Evolutionary conservation across 2,329 filamentous ascomycete genomes (phyloP), one percentile per base, ranked within the genome.

Genomic region (Purpureocillium lavendulum): DNA sequence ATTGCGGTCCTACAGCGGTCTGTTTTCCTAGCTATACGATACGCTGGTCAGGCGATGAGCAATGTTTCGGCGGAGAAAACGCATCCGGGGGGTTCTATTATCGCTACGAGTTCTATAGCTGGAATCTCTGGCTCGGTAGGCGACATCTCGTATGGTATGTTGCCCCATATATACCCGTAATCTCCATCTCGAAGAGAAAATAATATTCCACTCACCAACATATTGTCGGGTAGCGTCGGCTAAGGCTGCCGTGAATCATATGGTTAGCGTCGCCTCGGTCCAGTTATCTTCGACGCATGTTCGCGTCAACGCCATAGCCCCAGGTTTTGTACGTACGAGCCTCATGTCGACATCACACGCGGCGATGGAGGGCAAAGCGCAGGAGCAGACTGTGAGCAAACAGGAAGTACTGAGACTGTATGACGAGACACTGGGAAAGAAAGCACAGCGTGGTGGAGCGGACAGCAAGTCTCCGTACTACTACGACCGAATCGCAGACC

Each of bases 21-120:
- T 1, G 36, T 44, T 8, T 52, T 49, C 26, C 33, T 52, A 0
- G 49, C 45, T 9, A 10, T 49, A 1, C 44, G 43, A 16, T 50
- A 50, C 14, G 48, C 42, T 9, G 40, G 43, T 3, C 45, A 50
- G 12, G 48, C 43, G 11, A 46, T 49, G 43, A 38, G 37, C 12
- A 41, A 15, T 7, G 32, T 39, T 1, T 45, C 48, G 0, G 7
- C 26, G 2, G 33, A 41, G 1, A 49, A 49, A 34, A 12, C 24
- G 3, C 10, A 24, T 4, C 35, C 48, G 1, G 42, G 40, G 4
- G 48, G 46, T 3, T 41, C 39, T 9, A 49, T 51, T 13, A 24
- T 48, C n/a, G 38, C 44, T 5, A 45, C 45, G 4, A 43, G 40
- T 10, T 50, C 48, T 0, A 44, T 42, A n/a, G 46, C 48, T 4